These are phyloP conservation scores for Cupressus sempervirens DNA, from an alignment of 75 land plant species.

Conservation along the genomic window DNA sequence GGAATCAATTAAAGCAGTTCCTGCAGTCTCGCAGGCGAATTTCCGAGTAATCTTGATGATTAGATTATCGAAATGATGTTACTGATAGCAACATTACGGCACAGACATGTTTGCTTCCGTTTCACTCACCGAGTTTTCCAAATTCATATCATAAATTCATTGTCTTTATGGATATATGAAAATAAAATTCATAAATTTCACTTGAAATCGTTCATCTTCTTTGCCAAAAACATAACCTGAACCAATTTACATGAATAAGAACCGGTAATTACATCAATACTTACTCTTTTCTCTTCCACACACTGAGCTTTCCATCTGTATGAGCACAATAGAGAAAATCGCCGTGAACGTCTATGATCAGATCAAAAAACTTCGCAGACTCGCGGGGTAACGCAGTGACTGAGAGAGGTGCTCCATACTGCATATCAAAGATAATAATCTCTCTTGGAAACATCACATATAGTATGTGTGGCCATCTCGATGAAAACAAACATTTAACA, in stretches of 20 bases:
- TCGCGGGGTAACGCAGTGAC: slow-evolving; percentile 67
- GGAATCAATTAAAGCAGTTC: neutral
- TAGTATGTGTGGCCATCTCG: slow-evolving; percentile 60
- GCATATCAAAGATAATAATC: slow-evolving; percentile 79
- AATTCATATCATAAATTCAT: neutral
- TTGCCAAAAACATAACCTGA: neutral
- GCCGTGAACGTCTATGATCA: slow-evolving; percentile 57
- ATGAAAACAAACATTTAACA: slow-evolving; percentile 63
- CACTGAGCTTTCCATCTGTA: slow-evolving; percentile 78
- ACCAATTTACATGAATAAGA: neutral
- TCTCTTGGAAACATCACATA: slow-evolving; percentile 75
- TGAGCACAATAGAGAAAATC: slow-evolving; percentile 91
- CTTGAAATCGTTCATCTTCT: neutral
- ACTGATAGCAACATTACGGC: neutral
- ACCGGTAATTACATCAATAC: slow-evolving; percentile 1
- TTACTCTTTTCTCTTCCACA: slow-evolving; percentile 85
- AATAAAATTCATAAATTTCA: neutral
- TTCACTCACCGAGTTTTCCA: neutral
- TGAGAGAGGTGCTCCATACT: slow-evolving; percentile 62
- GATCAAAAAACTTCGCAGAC: slow-evolving; percentile 67
- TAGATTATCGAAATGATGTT: neutral
- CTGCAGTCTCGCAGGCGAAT: neutral
- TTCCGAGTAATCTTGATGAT: neutral
- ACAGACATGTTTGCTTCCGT: neutral
- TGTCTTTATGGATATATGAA: no score